These are phyloP conservation scores for Actinidia polygama DNA, from an alignment of 179 eudicot species.

Conservation along the genomic window DNA sequence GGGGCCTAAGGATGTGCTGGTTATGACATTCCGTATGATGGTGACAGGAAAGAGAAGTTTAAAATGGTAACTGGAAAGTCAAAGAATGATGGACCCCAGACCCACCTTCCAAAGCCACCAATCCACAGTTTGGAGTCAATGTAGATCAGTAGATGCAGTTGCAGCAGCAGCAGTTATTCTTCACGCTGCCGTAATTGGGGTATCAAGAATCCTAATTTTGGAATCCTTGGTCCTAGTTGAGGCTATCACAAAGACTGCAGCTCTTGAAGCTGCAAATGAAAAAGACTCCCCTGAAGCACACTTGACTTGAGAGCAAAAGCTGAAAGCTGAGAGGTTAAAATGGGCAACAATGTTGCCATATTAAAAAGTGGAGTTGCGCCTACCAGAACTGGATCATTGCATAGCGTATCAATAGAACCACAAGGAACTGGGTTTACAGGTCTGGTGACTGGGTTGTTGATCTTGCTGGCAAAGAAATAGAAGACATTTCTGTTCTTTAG, in stretches of 20 bases:
- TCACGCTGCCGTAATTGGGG: constrained; percentile 98
- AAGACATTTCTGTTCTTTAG: constrained; percentile 48
- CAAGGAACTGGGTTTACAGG: constrained; percentile 34
- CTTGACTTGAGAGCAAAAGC: constrained; percentile 76
- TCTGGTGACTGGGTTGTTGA: constrained; percentile 25
- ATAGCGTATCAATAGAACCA: constrained; percentile 60
- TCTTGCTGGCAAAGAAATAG: constrained; percentile 44
- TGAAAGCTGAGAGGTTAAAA: constrained; percentile 87
- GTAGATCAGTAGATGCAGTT: too few relatives aligned
- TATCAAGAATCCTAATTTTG: constrained; percentile 62
- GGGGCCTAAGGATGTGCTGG: constrained; percentile 37
- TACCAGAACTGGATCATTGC: constrained; percentile 47
- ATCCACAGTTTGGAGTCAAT: constrained; percentile 47
- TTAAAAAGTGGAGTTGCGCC: constrained; percentile 69
- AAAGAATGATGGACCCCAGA: constrained; percentile 77
- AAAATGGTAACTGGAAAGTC: constrained; percentile 82
- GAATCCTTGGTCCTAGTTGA: constrained; percentile 45
- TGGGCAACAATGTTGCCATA: constrained; percentile 97
- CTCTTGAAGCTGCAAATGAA: constrained; percentile 14
- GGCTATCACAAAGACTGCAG: constrained; percentile 20
- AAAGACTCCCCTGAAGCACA: constrained; percentile 58
- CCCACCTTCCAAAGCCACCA: constrained; percentile 47
- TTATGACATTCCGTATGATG: constrained; percentile 55
- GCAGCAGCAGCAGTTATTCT: constrained; percentile 91
- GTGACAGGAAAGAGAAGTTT: constrained; percentile 87